These are phyloP conservation scores for Ophiostoma perfectum DNA, from an alignment of 2,329 filamentous ascomycete species.

Conservation along the genomic window DNA sequence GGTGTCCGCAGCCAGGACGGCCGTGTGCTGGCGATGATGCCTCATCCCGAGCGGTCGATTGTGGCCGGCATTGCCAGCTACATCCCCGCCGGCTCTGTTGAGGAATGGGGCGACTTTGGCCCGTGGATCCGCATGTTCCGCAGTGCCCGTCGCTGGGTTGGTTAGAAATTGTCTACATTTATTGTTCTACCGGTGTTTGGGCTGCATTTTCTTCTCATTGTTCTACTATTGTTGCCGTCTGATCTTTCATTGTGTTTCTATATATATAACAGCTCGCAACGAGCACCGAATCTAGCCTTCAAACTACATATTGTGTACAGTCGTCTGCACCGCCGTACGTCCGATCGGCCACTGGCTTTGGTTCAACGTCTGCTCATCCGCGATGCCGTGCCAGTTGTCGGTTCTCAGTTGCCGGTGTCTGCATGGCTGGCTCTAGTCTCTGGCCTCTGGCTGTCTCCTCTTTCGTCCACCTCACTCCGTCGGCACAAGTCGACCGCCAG, in stretches of 20 bases:
- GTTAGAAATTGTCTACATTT: conserved; percentile 35
- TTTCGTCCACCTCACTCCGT: no score
- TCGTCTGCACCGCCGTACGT: no score
- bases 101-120: conserved; percentile 72
- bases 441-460: no score
- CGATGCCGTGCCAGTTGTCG: no score
- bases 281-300: no score
- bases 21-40: conserved; percentile 83
- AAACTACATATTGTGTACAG: no score
- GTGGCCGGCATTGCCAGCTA: conserved; percentile 74
- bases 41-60: conserved; percentile 86
- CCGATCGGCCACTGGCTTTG: no score
- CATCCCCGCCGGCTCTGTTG: conserved; percentile 52
- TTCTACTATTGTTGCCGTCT: neutral
- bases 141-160: conserved; percentile 84
- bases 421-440: no score
- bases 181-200: neutral
- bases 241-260: neutral
- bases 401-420: no score
- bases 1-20: conserved; percentile 73
- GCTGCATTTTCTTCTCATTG: neutral
- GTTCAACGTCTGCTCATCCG: no score
- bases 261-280: neutral
- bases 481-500: no score
- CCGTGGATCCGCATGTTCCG: conserved; percentile 84